These are phyloP conservation scores for Paulownia fortunei DNA, from an alignment of 257 asterid genomes.

Conservation along the genomic window DNA sequence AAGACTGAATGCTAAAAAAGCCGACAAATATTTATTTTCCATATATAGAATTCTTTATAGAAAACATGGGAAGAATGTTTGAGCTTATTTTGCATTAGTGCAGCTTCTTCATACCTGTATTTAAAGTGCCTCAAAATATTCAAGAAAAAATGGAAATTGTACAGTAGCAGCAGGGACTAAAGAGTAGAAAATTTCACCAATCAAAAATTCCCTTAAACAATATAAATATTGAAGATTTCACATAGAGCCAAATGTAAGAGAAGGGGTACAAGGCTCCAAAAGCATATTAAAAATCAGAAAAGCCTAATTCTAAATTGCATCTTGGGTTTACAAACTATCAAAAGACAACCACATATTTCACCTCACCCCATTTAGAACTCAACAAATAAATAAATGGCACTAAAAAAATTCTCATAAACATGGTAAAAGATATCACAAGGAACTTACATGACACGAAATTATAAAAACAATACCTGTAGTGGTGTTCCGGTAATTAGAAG, in stretches of 20 bases:
- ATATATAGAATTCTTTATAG: not conserved
- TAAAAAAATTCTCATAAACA: not conserved
- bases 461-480: slow-evolving; percentile 69
- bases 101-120: not conserved
- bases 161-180: not conserved
- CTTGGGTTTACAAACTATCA: slow-evolving; percentile 16
- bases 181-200: not conserved
- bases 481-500: slow-evolving; percentile 99
- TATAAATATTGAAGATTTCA: not conserved
- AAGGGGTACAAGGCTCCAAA: slow-evolving; percentile 4
- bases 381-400: not conserved
- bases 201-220: not conserved
- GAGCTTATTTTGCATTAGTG: not conserved
- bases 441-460: not conserved
- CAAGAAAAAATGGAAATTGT: not conserved
- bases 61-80: not conserved
- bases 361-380: not conserved
- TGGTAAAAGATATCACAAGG: slow-evolving; percentile 3
- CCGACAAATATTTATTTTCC: not conserved
- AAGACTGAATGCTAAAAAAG: not conserved
- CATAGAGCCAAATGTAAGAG: not conserved
- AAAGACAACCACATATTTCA: not conserved
- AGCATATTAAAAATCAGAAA: not conserved
- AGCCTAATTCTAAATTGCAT: not conserved
- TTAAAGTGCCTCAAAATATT: not conserved